Evolutionary conservation across 108 stramenopile species (phyloP).

Genomic region (Fistulifera solaris): DNA sequence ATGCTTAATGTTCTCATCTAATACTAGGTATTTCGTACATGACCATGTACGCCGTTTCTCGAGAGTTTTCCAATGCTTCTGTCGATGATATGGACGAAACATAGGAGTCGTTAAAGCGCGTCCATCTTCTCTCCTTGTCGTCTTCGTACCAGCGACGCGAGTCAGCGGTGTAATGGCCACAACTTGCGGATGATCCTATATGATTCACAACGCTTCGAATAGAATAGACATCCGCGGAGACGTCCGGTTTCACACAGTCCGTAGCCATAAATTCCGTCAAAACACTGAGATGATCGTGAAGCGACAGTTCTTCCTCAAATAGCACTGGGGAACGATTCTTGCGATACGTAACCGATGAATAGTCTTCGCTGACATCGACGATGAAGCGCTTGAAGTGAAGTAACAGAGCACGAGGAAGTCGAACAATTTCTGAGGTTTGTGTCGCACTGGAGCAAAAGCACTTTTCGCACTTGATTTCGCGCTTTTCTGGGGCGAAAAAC

Average conservation of each 20-base stretch:
- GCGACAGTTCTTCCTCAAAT: slow-evolving; percentile 24
- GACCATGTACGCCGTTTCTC: slow-evolving; percentile 43
- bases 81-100: slow-evolving; percentile 21
- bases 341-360: slow-evolving; percentile 30
- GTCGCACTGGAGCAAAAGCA: slow-evolving; percentile 48
- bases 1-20: no score
- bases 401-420: slow-evolving; percentile 31
- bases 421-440: slow-evolving; percentile 29
- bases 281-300: slow-evolving; percentile 16
- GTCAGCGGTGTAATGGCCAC: slow-evolving; percentile 55
- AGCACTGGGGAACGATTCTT: slow-evolving; percentile 42
- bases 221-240: slow-evolving; percentile 10
- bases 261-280: slow-evolving; percentile 20
- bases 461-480: slow-evolving; percentile 84
- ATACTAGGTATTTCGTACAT: slow-evolving; percentile 27
- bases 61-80: slow-evolving; percentile 20
- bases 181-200: slow-evolving; percentile 41
- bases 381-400: slow-evolving; percentile 57
- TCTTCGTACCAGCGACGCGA: slow-evolving; percentile 9
- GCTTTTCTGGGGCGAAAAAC: slow-evolving; percentile 64
- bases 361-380: slow-evolving; percentile 44
- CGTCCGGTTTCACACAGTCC: slow-evolving; percentile 15
- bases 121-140: slow-evolving; percentile 21
- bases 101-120: slow-evolving; percentile 42
- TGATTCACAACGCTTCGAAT: slow-evolving; percentile 48